Base-by-base conservation (phyloP, 78 protist species). In the Dictyostelium capitatum region DNA sequence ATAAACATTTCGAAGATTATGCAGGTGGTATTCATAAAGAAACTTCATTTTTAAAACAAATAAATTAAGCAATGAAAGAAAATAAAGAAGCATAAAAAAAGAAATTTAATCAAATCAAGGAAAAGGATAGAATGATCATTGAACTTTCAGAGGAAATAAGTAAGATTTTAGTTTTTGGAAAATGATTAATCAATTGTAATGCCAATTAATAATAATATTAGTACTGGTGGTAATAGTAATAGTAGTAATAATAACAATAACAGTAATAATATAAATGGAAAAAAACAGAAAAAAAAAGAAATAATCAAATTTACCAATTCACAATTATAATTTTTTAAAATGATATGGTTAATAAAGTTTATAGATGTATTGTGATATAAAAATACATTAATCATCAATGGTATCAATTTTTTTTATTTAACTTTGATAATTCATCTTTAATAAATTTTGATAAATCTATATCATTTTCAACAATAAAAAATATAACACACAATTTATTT, bases 1-100 rank as follows among this genome's bases (percentile, higher is more conserved):
- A 72, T 41, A 57, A 72, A 48, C 99, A 98, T 81, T 97, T 89
- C 79, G 47, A 56, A n/a, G 95, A 79, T n/a, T 6, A 67, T 65
- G 82, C 99, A 98, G 47, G 47, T 20, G 83, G 78, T 6, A n/a
- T n/a, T n/a, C n/a, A 37, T 37, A 83, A 64, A 43, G 83, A 81
- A 79, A 37, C 80, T 1, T 12, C 79, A 6, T 85, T 85, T n/a
- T 17, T 81, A 7, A 37, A 70, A 72, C 94, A 87, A 79, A 82
- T 90, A 6, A 90, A 90, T 53, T 28, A n/a, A 1, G 95, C 95
- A 12, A 67, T 90, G 67, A 72, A 79, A 28, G 95, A 67, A 1
- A 90, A 79, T 48, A 87, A 93, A 37, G 92, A n/a, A n/a, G n/a
- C n/a, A n/a, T n/a, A n/a, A n/a, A n/a, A n/a, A n/a, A 87, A 93